Evolutionary conservation across 2,329 filamentous ascomycete species (phyloP).

Genomic region (Xylariaceae sp.): DNA sequence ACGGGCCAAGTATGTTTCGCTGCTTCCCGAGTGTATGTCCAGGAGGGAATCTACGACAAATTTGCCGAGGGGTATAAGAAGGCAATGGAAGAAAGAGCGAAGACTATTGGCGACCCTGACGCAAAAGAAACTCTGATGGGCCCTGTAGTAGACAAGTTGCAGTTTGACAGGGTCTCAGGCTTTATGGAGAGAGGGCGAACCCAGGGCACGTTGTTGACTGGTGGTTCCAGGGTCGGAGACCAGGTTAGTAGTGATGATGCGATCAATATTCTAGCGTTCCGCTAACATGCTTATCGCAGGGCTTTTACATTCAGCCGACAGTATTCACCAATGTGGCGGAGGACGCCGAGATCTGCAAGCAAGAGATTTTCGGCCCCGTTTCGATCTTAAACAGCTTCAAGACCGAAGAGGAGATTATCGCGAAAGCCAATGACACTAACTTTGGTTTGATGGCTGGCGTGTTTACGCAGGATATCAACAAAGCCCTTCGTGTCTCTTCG

Average conservation of each 20-base stretch:
- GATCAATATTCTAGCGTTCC: neutral
- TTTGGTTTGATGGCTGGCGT: slow-evolving; percentile 54
- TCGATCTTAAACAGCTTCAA: slow-evolving; percentile 61
- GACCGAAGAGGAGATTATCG: slow-evolving; percentile 60
- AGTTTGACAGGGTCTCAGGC: slow-evolving; percentile 51
- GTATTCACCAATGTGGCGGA: slow-evolving; percentile 52
- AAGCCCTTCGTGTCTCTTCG: slow-evolving; percentile 60
- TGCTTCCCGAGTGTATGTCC: slow-evolving; percentile 26
- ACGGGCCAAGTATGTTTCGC: slow-evolving; percentile 26
- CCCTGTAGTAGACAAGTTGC: slow-evolving; percentile 56
- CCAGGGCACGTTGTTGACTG: slow-evolving; percentile 47
- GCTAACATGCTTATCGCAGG: slow-evolving; percentile 30
- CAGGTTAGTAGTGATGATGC: slow-evolving; percentile 44
- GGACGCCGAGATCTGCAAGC: slow-evolving; percentile 53
- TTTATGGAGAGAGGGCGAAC: slow-evolving; percentile 51
- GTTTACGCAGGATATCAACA: slow-evolving; percentile 68
- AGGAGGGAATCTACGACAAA: slow-evolving; percentile 29
- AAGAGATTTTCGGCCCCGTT: slow-evolving; percentile 66
- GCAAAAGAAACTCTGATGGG: slow-evolving; percentile 44
- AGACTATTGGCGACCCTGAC: slow-evolving; percentile 21
- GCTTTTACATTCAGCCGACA: slow-evolving; percentile 53
- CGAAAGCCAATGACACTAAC: slow-evolving; percentile 60
- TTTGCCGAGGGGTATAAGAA: slow-evolving; percentile 25
- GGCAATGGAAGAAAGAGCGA: slow-evolving; percentile 24
- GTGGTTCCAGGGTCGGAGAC: slow-evolving; percentile 35